phyloP scores from a whole-genome alignment of 305 asterid species.

The Fraxinus greggii region DNA sequence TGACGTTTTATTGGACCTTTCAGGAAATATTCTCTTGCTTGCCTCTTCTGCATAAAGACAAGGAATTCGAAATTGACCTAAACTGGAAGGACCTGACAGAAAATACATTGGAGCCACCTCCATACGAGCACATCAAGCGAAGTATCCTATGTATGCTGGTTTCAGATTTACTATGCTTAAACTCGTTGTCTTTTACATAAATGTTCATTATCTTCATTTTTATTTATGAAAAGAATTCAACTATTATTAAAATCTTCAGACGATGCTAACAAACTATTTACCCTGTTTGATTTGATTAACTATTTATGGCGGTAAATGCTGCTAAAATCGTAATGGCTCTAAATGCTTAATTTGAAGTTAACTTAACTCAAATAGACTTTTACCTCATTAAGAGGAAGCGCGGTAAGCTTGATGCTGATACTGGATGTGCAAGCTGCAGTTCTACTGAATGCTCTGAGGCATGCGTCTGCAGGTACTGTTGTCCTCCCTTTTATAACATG shows the following conservation, averaged over 20 bases:
- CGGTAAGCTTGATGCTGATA: slow-evolving; percentile 49
- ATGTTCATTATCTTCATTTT: slow-evolving; percentile 3
- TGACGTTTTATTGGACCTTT: slow-evolving; percentile 26
- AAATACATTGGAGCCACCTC: slow-evolving; percentile 57
- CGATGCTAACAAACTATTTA: slow-evolving; percentile 12
- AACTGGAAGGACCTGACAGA: slow-evolving; percentile 62
- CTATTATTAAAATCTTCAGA: slow-evolving; percentile 12
- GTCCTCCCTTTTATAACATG: slow-evolving; percentile 2
- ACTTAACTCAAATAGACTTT: slow-evolving; percentile 69
- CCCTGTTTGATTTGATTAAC: slow-evolving; percentile 20
- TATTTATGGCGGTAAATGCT: neutral
- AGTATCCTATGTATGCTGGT: slow-evolving; percentile 65
- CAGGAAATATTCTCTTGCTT: slow-evolving; percentile 69
- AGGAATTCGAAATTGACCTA: slow-evolving; percentile 76
- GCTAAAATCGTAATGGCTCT: neutral
- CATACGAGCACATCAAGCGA: slow-evolving; percentile 71
- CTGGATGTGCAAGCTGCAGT: slow-evolving; percentile 81
- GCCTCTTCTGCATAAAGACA: slow-evolving; percentile 68
- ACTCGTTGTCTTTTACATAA: slow-evolving; percentile 8
- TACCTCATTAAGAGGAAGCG: slow-evolving; percentile 83
- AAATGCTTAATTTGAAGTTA: neutral
- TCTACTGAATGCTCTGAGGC: slow-evolving; percentile 60
- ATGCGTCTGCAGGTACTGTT: slow-evolving; percentile 84
- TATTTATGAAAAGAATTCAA: slow-evolving; percentile 3
- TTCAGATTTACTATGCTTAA: slow-evolving; percentile 24